Evolutionary conservation across 257 asterid genomes (phyloP).

Genomic region (Verbascum thapsus): DNA sequence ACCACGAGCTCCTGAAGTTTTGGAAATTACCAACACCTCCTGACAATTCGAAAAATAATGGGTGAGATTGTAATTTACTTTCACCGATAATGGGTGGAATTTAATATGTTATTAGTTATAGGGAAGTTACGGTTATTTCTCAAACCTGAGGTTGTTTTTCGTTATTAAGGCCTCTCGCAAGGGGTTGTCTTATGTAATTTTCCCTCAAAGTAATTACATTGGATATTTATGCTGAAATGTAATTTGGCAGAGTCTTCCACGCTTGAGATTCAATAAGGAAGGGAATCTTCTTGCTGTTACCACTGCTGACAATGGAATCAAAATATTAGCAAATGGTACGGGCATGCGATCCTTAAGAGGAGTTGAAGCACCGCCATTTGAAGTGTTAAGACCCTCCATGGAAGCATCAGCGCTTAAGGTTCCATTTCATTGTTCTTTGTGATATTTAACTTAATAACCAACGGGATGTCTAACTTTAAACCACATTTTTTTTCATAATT

Average conservation of each 20-base stretch:
- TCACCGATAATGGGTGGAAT: too few relatives aligned
- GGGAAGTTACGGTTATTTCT: too few relatives aligned
- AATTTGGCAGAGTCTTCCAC: slow-evolving; percentile 76
- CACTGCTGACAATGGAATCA: slow-evolving; percentile 87
- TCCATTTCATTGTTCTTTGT: slow-evolving; percentile 16
- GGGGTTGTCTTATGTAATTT: too few relatives aligned
- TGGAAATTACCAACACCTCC: too few relatives aligned
- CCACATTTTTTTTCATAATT: slow-evolving; percentile 28
- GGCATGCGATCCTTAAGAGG: slow-evolving; percentile 83
- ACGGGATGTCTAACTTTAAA: not conserved
- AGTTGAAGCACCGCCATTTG: slow-evolving; percentile 76
- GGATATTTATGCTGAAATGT: slow-evolving; percentile 26
- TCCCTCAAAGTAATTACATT: too few relatives aligned
- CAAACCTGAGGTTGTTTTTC: too few relatives aligned
- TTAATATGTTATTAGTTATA: too few relatives aligned
- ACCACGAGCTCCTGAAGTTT: too few relatives aligned
- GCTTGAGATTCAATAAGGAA: slow-evolving; percentile 90
- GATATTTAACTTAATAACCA: slow-evolving; percentile 20
- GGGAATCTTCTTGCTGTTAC: slow-evolving; percentile 97
- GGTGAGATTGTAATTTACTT: too few relatives aligned
- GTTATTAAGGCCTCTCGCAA: too few relatives aligned
- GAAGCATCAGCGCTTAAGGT: slow-evolving; percentile 91
- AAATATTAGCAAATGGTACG: slow-evolving; percentile 78
- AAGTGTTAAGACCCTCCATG: slow-evolving; percentile 71
- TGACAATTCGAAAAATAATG: too few relatives aligned